phyloP scores from a whole-genome alignment of 441 rosid species.

The Gossypium davidsonii region DNA sequence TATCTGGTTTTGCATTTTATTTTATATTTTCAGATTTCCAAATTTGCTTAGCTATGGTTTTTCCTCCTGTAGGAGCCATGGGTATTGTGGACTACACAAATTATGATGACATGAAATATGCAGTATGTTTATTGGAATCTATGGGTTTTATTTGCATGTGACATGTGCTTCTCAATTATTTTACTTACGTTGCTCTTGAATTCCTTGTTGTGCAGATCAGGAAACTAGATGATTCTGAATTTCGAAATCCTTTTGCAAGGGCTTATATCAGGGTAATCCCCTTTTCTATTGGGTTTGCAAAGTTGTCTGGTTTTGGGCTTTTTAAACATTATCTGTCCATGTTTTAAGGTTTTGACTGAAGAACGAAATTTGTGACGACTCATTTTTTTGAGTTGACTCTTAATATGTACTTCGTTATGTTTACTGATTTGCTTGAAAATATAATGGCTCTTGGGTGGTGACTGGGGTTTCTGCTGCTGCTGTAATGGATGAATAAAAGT shows the following conservation, averaged over 20 bases:
- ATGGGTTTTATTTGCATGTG: neutral
- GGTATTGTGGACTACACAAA: constrained; percentile 15
- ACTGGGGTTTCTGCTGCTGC: neutral
- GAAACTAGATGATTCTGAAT: constrained; percentile 16
- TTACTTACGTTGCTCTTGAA: neutral
- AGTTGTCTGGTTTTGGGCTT: neutral
- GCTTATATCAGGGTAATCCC: constrained; percentile 8
- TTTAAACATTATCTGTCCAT: neutral
- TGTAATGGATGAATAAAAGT: neutral
- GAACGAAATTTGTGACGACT: neutral
- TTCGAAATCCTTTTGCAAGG: constrained; percentile 14
- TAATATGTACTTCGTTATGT: neutral
- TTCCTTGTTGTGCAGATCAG: constrained; percentile 8
- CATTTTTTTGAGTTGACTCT: neutral
- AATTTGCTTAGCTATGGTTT: neutral
- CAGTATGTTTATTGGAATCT: neutral
- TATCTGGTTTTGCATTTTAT: neutral
- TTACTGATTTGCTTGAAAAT: neutral
- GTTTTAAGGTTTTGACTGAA: neutral
- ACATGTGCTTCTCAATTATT: neutral
- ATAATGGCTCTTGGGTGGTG: neutral
- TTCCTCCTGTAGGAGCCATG: constrained; percentile 5
- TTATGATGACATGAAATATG: constrained; percentile 19
- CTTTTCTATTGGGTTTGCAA: neutral
- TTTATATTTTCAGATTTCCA: neutral